phyloP scores from a whole-genome alignment of 2,329 filamentous ascomycete species.

The Pseudogymnoascus verrucosus region DNA sequence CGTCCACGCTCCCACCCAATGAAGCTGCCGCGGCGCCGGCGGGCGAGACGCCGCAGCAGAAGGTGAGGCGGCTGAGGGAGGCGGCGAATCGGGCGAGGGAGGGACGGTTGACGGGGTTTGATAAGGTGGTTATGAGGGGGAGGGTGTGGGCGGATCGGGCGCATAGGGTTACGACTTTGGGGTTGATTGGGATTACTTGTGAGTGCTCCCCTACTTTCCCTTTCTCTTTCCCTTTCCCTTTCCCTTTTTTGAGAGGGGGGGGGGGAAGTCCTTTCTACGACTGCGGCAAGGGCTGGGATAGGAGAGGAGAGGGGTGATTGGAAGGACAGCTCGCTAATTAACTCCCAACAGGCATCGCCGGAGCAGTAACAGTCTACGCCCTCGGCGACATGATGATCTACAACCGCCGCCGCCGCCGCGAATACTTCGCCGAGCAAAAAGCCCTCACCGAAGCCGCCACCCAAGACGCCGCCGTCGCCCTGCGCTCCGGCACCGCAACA shows the following conservation, averaged over 20 bases:
- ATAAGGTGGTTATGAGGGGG: constrained; percentile 25
- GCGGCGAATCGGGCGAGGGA: constrained; percentile 27
- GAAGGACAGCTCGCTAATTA: not conserved
- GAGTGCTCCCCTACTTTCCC: constrained; percentile 11
- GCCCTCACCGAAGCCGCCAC: constrained; percentile 38
- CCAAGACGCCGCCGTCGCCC: constrained; percentile 35
- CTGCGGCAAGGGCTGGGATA: too few species aligned
- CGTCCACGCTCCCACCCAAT: not conserved
- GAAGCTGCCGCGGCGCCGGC: constrained; percentile 10
- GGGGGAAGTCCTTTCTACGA: not conserved
- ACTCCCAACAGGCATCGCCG: constrained; percentile 42
- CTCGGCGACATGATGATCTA: constrained; percentile 59
- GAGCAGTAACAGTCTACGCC: constrained; percentile 54
- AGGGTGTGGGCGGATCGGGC: constrained; percentile 30
- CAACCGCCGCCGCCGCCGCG: constrained; percentile 55
- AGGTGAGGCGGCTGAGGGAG: constrained; percentile 28
- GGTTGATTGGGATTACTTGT: constrained; percentile 29
- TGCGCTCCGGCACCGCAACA: constrained; percentile 35
- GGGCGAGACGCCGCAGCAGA: constrained; percentile 30
- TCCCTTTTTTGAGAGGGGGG: not conserved
- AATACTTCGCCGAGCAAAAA: constrained; percentile 48
- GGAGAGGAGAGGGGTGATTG: constrained; percentile 10
- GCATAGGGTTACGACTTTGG: constrained; percentile 28
- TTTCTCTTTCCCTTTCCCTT: not conserved
- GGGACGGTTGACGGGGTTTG: constrained; percentile 25